Evolutionary conservation across 176 grass and related monocot species (phyloP), one percentile per base, ranked within the genome.

Genomic region (Microstegium vimineum): DNA sequence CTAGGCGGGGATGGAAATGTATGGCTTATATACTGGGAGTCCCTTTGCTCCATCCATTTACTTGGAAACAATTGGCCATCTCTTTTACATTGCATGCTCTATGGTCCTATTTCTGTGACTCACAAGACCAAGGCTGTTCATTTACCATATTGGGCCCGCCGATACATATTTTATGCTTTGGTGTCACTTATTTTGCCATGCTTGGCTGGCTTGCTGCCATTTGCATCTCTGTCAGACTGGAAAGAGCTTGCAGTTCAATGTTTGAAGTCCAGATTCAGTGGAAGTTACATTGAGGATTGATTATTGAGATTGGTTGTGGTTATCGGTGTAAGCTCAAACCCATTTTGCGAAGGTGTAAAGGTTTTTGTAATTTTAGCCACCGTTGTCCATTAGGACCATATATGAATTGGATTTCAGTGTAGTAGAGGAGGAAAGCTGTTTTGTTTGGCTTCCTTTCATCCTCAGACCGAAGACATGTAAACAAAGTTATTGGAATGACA

Each of bases 11-110:
- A 93, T 76, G 95, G 92, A 77, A 84, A 84, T 81, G 61, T 46
- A 40, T 95, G 95, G 90, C 84, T 98, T 6, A 9, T 93, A 62
- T 94, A 73, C 81, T 98, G 92, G 92, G 95, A 98, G 76, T 51
- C 77, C 33, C 52, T 98, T 52, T 98, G 92, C 67, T 69, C 78
- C 78, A 74, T 98, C 64, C 95, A 94, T 88, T 91, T 98, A 70
- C 78, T 90, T 57, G 95, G 67, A 66, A 98, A 91, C 75, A 84
- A 75, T 14, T 83, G 73, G 34, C 96, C 96, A 7, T 90, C 90
- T 61, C 52, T 84, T 75, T 83, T 91, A 36, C 86, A 95, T 38
- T 11, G 49, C 49, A 45, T 93, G 20, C 87, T 98, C 74, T 83
- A 88, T 66, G 96, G 96, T 35, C 89, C 92, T 82, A 71, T 95